Evolutionary conservation across 1,284 basidiomycete genomes (phyloP).

Genomic region (Cutaneotrichosporon cutaneum): DNA sequence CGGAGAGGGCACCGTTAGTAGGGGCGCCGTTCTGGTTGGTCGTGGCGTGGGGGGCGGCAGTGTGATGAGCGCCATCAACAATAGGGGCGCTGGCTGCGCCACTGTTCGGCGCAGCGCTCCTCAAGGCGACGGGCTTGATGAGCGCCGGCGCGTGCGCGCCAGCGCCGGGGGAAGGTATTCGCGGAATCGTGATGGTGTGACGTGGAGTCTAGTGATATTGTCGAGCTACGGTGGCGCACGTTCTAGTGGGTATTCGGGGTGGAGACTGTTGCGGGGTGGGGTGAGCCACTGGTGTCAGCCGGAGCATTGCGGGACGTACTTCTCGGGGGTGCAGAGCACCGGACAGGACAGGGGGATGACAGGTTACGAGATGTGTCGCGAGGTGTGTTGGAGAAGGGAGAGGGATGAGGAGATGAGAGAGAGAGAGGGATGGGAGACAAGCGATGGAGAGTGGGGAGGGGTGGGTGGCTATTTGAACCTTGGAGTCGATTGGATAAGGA

Average conservation of each 20-base stretch:
- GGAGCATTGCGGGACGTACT: not conserved
- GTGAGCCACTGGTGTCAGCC: not conserved
- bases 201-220: not conserved
- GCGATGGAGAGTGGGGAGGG: not conserved
- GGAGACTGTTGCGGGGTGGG: not conserved
- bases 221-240: not conserved
- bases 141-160: not conserved
- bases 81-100: too few relatives aligned
- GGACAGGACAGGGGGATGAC: not conserved
- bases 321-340: slow-evolving; percentile 3
- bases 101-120: not conserved
- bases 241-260: not conserved
- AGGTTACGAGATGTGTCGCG: too few relatives aligned
- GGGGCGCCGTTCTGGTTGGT: too few relatives aligned
- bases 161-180: not conserved
- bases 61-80: not conserved
- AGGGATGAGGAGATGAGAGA: not conserved
- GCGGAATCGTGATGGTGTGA: not conserved
- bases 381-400: not conserved
- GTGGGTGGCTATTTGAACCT: not conserved
- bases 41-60: too few relatives aligned
- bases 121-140: not conserved
- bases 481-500: not conserved
- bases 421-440: not conserved
- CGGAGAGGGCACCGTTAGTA: too few relatives aligned